phyloP scores from a whole-genome alignment of 129 eudicot genomes.

The Silybum marianum region DNA sequence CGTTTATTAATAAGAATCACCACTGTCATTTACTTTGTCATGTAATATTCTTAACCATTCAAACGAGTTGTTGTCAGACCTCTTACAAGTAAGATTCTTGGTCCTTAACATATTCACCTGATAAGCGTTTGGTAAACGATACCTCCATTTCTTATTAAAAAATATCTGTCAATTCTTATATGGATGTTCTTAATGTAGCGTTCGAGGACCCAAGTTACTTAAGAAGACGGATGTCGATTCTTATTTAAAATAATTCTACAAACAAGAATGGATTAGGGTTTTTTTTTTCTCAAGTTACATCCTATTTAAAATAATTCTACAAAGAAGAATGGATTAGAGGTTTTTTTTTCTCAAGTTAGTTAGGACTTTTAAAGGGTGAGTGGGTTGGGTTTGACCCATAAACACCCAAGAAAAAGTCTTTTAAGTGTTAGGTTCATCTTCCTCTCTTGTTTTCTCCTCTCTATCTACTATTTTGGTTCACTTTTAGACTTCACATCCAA shows the following conservation, averaged over 20 bases:
- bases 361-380: conserved; percentile 18
- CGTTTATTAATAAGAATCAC: too few relatives aligned
- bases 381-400: conserved; percentile 40
- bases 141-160: neutral
- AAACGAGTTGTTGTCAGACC: neutral
- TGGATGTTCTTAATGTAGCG: neutral
- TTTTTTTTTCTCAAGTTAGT: conserved; percentile 18
- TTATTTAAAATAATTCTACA: neutral
- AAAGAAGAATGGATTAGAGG: neutral
- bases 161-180: neutral
- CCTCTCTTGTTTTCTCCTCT: conserved; percentile 19
- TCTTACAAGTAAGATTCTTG: neutral
- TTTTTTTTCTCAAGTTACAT: too few relatives aligned
- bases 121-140: too few relatives aligned
- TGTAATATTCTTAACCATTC: neutral
- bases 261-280: neutral
- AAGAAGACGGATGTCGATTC: neutral
- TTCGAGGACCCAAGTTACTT: neutral
- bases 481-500: neutral
- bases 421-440: conserved; percentile 34
- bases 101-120: neutral
- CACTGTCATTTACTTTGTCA: too few relatives aligned
- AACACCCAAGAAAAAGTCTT: conserved; percentile 10
- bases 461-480: conserved; percentile 13
- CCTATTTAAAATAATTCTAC: neutral